Evolutionary conservation across 2,329 filamentous ascomycete genomes (phyloP).

Genomic region (Exophiala sideris): DNA sequence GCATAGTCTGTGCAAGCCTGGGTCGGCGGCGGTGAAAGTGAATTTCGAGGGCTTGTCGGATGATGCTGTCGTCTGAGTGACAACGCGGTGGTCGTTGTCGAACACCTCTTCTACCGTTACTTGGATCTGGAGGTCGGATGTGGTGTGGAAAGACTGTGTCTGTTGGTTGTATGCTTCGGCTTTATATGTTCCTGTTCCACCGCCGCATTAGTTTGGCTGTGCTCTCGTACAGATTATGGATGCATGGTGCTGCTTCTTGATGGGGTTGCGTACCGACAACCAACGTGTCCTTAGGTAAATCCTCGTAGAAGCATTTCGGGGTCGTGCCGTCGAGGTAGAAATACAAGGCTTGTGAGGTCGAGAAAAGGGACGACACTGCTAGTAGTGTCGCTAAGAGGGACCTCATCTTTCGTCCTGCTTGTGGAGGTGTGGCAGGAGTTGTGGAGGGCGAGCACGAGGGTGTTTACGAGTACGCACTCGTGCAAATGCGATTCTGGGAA

Average conservation of each 20-base stretch:
- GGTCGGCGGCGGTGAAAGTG: constrained; percentile 90
- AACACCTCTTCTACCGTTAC: constrained; percentile 96
- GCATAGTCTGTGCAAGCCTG: constrained; percentile 94
- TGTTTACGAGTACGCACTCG: background rate
- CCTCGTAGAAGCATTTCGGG: constrained; percentile 97
- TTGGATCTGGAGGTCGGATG: constrained; percentile 74
- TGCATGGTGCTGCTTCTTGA: background rate
- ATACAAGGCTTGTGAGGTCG: constrained; percentile 78
- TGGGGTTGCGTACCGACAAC: constrained; percentile 68
- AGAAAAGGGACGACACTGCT: constrained; percentile 35
- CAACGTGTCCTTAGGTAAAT: constrained; percentile 93
- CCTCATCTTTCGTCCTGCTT: constrained; percentile 17
- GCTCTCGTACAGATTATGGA: background rate
- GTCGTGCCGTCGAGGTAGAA: constrained; percentile 86
- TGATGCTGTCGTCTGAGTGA: constrained; percentile 63
- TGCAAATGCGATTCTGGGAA: background rate
- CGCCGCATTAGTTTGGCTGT: background rate
- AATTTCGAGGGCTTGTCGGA: constrained; percentile 75
- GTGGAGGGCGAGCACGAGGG: background rate
- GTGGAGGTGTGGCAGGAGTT: background rate
- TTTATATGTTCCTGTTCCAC: constrained; percentile 68
- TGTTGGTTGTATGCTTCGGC: constrained; percentile 79
- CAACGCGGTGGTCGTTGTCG: constrained; percentile 95
- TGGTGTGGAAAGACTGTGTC: constrained; percentile 64
- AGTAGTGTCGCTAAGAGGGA: constrained; percentile 15